Base-by-base conservation (phyloP, 805 yeast genomes). In the Teunomyces kruisii region DNA sequence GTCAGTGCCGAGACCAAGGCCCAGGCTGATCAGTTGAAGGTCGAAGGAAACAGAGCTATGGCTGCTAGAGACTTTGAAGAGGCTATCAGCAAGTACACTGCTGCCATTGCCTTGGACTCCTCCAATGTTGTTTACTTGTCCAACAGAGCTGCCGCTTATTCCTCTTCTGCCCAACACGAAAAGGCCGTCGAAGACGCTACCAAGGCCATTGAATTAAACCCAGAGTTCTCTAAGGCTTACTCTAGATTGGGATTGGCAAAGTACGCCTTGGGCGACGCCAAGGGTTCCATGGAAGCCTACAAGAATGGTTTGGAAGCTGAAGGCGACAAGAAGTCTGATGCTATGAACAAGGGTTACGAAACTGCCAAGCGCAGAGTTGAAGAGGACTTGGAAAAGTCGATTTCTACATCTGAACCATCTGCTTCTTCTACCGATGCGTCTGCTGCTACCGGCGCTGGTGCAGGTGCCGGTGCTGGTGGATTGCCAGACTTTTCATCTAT, bases 81-180 rank as follows among this genome's bases (percentile, higher is more conserved):
- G 31, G 98, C 99, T 4, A 76, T 89, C 43, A 78, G 75, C 17
- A 81, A 84, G 53, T 94, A 94, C 68, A 78, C 96, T 6, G 81
- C 80, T 44, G 98, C 98, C 9, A 80, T 94, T 54, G 80, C 68
- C 17, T 67, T 84, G 49, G 75, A 82, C 52, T 81, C 90, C 44
- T 65, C 75, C 13, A 90, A 89, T 63, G 90, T 91, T 13, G 88
- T 94, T 15, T 94, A 84, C 67, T 80, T 79, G 50, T 90, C 98
- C 29, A 94, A 94, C 71, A 83, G 99, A 61, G 98, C 99, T 10
- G 99, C 99, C 35, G 98, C 98, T 2, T 83, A 87, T 67, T 86
- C 96, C 9, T 88, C 96, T 5, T 58, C 79, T 26, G 78, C 81
- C 51, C 73, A 89, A 49, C 91, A 87, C 61, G 85, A 80, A 12